These are phyloP conservation scores for Trichophyton benhamiae DNA, from an alignment of 2,329 filamentous ascomycete genomes.

Conservation along the genomic window DNA sequence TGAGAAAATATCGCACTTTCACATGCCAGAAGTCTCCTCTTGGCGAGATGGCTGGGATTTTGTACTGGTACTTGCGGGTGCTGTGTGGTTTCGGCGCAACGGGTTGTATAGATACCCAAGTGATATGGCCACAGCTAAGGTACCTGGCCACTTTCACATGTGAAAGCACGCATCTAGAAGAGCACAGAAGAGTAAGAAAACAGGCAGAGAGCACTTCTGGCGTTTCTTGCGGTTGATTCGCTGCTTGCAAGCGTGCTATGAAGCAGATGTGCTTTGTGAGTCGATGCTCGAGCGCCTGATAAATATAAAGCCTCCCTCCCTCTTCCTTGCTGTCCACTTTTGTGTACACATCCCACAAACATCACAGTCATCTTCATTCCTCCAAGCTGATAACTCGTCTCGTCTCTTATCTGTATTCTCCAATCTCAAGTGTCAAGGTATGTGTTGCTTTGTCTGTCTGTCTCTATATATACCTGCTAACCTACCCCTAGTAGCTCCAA, in stretches of 20 bases:
- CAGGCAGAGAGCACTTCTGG: not conserved
- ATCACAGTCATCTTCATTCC: not conserved
- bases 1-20: not conserved
- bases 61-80: not conserved
- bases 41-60: not conserved
- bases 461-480: not conserved
- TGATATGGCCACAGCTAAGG: not conserved
- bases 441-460: not conserved
- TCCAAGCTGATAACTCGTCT: not conserved
- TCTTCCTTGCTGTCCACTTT: not conserved
- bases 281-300: not conserved
- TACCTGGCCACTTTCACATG: not conserved
- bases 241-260: not conserved
- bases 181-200: not conserved
- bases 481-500: not conserved
- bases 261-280: not conserved
- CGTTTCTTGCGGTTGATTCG: not conserved
- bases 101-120: not conserved
- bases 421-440: not conserved
- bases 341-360: not conserved
- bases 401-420: no score
- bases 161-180: not conserved
- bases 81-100: not conserved
- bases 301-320: not conserved
- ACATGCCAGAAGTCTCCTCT: not conserved